A percentile compares a stretch with the other conserved stretches of the same genome.
These are phyloP conservation scores for Aureobasidium sp. DNA, from an alignment of 2,329 filamentous ascomycete species.

Conservation along the genomic window DNA sequence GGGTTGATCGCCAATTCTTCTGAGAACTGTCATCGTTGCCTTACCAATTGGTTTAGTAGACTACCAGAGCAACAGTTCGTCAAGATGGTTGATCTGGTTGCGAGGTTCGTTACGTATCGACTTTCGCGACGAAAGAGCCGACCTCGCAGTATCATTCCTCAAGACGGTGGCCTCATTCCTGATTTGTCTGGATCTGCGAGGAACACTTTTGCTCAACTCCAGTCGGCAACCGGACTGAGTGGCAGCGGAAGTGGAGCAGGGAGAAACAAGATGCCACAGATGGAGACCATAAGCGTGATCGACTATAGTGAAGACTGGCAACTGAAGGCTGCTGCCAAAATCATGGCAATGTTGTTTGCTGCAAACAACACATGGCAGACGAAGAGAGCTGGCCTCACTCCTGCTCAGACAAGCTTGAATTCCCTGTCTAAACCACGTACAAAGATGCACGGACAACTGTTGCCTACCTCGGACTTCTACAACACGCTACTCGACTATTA, in stretches of 20 bases:
- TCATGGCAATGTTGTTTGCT: slow-evolving; percentile 73
- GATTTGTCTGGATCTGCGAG: slow-evolving; percentile 61
- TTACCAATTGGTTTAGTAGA: slow-evolving; percentile 72
- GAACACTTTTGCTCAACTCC: slow-evolving; percentile 59
- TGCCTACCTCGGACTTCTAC: slow-evolving; percentile 82
- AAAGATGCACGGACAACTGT: slow-evolving; percentile 54
- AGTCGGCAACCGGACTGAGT: slow-evolving; percentile 62
- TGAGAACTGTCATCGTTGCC: slow-evolving; percentile 65
- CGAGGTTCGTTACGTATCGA: slow-evolving; percentile 74
- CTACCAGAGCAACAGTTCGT: slow-evolving; percentile 62
- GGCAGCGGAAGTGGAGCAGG: slow-evolving; percentile 38
- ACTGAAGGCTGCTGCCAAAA: slow-evolving; percentile 68
- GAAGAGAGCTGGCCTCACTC: slow-evolving; percentile 5
- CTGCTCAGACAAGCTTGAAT: slow-evolving; percentile 16
- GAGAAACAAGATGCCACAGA: slow-evolving; percentile 43
- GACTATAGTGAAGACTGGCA: slow-evolving; percentile 84
- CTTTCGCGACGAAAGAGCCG: slow-evolving; percentile 65
- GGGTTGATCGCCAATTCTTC: slow-evolving; percentile 72
- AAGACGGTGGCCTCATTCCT: slow-evolving; percentile 63
- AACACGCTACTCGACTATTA: slow-evolving; percentile 77
- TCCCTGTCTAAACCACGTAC: slow-evolving; percentile 34
- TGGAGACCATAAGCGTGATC: slow-evolving; percentile 47
- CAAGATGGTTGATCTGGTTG: slow-evolving; percentile 66
- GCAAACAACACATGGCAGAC: slow-evolving; percentile 59
- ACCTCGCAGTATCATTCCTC: slow-evolving; percentile 54